Evolutionary conservation across 148 eudicot genomes (phyloP).

Genomic region (Vaccinium myrtillus): DNA sequence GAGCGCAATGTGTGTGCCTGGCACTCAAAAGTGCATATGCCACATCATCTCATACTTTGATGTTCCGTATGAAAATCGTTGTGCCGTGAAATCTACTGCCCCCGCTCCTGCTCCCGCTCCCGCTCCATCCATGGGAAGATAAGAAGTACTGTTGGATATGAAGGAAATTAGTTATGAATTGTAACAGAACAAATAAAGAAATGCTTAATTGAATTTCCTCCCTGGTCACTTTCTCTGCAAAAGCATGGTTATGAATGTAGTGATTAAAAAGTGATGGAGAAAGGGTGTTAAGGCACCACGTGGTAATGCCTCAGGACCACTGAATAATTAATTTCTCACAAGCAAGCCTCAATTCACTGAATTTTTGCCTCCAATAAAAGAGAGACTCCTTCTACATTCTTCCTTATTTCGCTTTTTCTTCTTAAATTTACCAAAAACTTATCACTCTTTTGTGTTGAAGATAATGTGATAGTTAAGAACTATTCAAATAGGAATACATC

Average conservation of each 20-base stretch:
- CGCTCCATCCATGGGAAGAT: neutral
- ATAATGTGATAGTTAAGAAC: too few species aligned
- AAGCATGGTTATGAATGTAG: neutral
- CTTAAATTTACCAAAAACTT: too few species aligned
- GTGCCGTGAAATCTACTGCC: neutral
- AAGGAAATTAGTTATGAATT: neutral
- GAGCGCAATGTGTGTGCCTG: neutral
- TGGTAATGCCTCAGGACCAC: too few species aligned
- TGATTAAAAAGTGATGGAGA: neutral
- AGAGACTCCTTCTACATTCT: too few species aligned
- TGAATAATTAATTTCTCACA: too few species aligned
- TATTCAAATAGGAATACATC: too few species aligned
- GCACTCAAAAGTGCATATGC: neutral
- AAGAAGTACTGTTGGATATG: neutral
- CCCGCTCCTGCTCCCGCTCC: neutral
- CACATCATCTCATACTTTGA: neutral
- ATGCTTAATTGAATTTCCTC: neutral
- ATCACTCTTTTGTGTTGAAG: too few species aligned
- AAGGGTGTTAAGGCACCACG: too few species aligned
- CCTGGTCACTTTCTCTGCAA: neutral
- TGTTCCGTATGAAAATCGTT: neutral
- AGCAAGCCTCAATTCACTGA: too few species aligned
- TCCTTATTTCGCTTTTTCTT: too few species aligned
- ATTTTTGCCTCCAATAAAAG: too few species aligned
- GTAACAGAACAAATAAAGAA: neutral